Evolutionary conservation across 2,329 filamentous ascomycete species (phyloP), one percentile per base, ranked within the genome.

Genomic region (Botrytis hyacinthi): DNA sequence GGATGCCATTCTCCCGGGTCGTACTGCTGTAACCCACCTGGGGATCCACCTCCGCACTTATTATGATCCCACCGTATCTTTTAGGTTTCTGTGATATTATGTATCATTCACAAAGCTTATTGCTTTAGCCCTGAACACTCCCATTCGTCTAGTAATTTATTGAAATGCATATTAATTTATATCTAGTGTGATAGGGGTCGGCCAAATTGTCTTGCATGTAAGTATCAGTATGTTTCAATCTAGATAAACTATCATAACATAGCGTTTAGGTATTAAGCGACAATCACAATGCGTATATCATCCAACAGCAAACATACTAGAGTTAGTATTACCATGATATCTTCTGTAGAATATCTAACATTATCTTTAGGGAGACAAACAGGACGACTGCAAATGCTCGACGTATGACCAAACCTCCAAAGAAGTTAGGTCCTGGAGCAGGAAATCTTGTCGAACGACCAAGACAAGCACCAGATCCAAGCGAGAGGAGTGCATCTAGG

Each of bases 281-380:
- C 91, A 94, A 80, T 92, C 91, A 0, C 86, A 89, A 76, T 95
- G 93, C 83, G 87, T 87, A 81, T 95, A 95, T 83, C 92, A 91
- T 0, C 88, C 89, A 68, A 90, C 94, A 44, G 93, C 93, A 63
- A 93, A 94, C 80, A 84, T 94, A 57, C 87, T 95, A 61, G 92
- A 93, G 90, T 92, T 84, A 82, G 89, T 84, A 35, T 42, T 40
- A 72, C 70, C 22, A n/a, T 72, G 63, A 35, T 51, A 44, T 48
- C 8, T 44, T 42, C 16, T 44, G 29, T 16, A 20, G 16, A 10
- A 14, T 29, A 20, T 29, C 71, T 76, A 59, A 75, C 29, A 46
- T 57, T 9, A 46, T 20, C 74, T 57, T 42, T 29, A 90, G 89
- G 80, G 88, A 90, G 79, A 90, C 88, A 14, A 87, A 84, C 32